Evolutionary conservation across 1,284 basidiomycete species (phyloP).

Genomic region (Gomphus sp.): DNA sequence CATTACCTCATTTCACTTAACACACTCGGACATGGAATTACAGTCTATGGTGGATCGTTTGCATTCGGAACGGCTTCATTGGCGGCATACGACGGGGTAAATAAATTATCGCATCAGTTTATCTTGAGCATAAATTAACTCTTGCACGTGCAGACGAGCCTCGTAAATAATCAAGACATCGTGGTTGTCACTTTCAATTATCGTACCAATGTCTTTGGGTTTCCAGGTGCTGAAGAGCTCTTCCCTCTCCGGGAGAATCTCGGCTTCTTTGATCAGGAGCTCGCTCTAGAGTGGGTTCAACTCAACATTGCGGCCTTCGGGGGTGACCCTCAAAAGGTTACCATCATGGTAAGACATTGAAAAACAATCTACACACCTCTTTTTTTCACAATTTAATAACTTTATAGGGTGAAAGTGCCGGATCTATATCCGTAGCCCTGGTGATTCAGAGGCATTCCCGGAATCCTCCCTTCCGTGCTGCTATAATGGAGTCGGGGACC

Average conservation of each 20-base stretch:
- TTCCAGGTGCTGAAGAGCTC: slow-evolving; percentile 11
- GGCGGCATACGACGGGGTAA: too few relatives aligned
- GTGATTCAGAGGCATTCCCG: slow-evolving; percentile 1
- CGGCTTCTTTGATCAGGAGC: slow-evolving; percentile 34
- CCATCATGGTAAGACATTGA: slow-evolving; percentile 9
- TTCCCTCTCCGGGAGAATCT: slow-evolving; percentile 23
- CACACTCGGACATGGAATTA: too few relatives aligned
- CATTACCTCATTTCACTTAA: too few relatives aligned
- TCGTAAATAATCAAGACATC: slow-evolving; percentile 14
- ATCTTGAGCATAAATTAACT: background rate
- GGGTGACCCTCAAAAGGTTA: slow-evolving; percentile 11
- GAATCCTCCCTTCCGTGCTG: slow-evolving; percentile 9
- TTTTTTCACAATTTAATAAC: background rate
- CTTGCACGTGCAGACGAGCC: background rate
- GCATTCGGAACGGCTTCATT: too few relatives aligned
- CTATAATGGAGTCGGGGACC: slow-evolving; percentile 9
- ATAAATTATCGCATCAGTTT: background rate
- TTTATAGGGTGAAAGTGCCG: slow-evolving; percentile 9
- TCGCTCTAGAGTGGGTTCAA: slow-evolving; percentile 39
- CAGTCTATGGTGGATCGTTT: slow-evolving; percentile 7
- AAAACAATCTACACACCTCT: background rate
- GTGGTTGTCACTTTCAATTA: slow-evolving; percentile 14
- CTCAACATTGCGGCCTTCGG: too few relatives aligned
- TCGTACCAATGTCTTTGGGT: too few relatives aligned
- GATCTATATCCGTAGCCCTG: slow-evolving; percentile 1